phyloP scores from a whole-genome alignment of 306 rosid species.

The Quercus rubra region DNA sequence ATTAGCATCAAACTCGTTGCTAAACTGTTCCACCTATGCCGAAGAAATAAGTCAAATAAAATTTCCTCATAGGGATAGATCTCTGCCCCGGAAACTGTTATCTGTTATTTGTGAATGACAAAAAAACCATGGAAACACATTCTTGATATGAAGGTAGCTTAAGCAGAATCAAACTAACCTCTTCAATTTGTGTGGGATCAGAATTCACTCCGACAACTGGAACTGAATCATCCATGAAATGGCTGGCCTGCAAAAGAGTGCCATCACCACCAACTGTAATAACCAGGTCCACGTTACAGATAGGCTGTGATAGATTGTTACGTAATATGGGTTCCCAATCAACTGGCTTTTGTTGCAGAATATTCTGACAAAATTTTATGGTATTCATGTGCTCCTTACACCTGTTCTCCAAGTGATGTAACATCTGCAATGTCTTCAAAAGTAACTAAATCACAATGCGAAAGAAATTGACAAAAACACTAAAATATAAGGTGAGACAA shows the following conservation, averaged over 20 bases:
- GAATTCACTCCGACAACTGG: conserved; percentile 96
- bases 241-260: conserved; percentile 82
- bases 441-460: conserved; percentile 4
- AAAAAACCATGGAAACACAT: conserved; percentile 12
- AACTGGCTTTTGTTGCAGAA: conserved; percentile 62
- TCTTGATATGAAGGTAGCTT: conserved; percentile 2
- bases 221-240: conserved; percentile 68
- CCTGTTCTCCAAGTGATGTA: conserved; percentile 62
- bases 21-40: conserved; percentile 57
- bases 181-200: conserved; percentile 73
- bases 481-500: background rate
- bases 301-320: conserved; percentile 47
- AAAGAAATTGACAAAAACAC: background rate
- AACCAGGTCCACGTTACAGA: conserved; percentile 73
- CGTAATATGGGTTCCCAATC: conserved; percentile 67
- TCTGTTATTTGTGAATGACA: background rate
- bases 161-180: conserved; percentile 41
- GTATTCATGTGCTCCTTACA: conserved; percentile 64
- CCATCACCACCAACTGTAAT: conserved; percentile 94
- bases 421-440: conserved; percentile 40
- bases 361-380: conserved; percentile 61
- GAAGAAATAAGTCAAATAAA: conserved; percentile 17
- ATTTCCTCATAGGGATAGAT: conserved; percentile 1
- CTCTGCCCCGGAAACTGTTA: background rate
- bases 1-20: conserved; percentile 66